A percentile compares a stretch with the other conserved stretches of the same genome.
These are phyloP conservation scores for Pichia inconspicua DNA, from an alignment of 1,139 yeast species.

Conservation along the genomic window DNA sequence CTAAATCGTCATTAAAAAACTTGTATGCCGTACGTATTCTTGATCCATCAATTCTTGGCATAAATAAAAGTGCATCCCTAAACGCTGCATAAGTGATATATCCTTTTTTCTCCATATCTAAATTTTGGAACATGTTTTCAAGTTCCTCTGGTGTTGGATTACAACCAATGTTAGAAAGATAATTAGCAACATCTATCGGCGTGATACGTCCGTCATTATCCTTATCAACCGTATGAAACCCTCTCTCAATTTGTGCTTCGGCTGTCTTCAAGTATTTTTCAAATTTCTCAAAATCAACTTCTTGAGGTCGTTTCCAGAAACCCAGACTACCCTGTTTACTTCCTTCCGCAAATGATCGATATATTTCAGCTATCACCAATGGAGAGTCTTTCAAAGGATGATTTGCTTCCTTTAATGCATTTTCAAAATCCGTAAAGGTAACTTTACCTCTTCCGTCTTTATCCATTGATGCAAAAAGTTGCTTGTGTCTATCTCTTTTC, in stretches of 20 bases:
- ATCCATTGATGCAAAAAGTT: constrained; percentile 44
- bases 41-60: constrained; percentile 52
- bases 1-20: constrained; percentile 68
- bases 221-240: constrained; percentile 63
- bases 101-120: constrained; percentile 59
- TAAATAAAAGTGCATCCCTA: constrained; percentile 69
- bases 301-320: constrained; percentile 16
- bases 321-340: constrained; percentile 14
- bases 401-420: constrained; percentile 44
- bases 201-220: constrained; percentile 72
- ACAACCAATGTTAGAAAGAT: constrained; percentile 49
- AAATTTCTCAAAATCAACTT: constrained; percentile 29
- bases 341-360: constrained; percentile 23
- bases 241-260: constrained; percentile 50
- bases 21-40: constrained; percentile 74
- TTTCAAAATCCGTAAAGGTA: constrained; percentile 45
- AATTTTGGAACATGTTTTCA: constrained; percentile 49
- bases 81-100: constrained; percentile 79
- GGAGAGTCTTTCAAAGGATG: constrained; percentile 66
- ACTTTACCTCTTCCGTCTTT: constrained; percentile 46
- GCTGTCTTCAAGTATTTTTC: constrained; percentile 24
- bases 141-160: constrained; percentile 48
- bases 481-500: constrained; percentile 23
- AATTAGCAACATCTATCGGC: constrained; percentile 56
- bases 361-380: constrained; percentile 41